Base-by-base conservation (phyloP, 169 alveolate species). In the Eimeria maxima region DNA sequence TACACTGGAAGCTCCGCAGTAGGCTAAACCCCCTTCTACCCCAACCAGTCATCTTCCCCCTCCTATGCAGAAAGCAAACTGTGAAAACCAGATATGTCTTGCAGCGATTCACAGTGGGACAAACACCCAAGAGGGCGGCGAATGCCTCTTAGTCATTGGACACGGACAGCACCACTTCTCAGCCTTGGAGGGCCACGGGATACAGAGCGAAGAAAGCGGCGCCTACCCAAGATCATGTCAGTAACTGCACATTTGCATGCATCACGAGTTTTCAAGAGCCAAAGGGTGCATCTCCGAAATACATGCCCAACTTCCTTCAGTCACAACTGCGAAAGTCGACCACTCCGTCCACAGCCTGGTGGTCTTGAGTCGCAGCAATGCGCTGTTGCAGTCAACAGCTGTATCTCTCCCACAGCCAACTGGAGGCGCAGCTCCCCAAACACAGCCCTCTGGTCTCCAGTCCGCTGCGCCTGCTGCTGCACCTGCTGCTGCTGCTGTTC, bases 21-120 rank as follows among this genome's bases (percentile, higher is more conserved):
- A 78, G 29, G 93, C 74, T 53, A n/a, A 33, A n/a, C 20, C 20
- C 57, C 71, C n/a, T 60, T n/a, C 0, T 16, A 6, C 80, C 93
- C 24, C 74, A 8, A 11, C 24, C 78, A 8, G 38, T 42, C 13
- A 2, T 16, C 29, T 16, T 29, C 42, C 80, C 45, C 8, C 47
- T 38, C 50, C 29, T 14, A 53, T 53, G 60, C 60, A 53, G 2
- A 71, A 71, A 47, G 24, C 63, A 76, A 42, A 47, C 14, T 14
- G 44, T 27, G 20, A 16, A 44, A 29, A 63, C 44, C 63, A 60
- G 96, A 53, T 98, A 45, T 98, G 99, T 96, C 97, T 98, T 96
- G 98, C 99, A 20, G 99, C 99, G 18, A 97, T 98, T 67, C 99
- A 98, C 87, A 97, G 99, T 55, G 99, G 99, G 10, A 98, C 98